Conservation (phyloP, 129 eudicot species). For the Rutidosis leptorrhynchoides region DNA sequence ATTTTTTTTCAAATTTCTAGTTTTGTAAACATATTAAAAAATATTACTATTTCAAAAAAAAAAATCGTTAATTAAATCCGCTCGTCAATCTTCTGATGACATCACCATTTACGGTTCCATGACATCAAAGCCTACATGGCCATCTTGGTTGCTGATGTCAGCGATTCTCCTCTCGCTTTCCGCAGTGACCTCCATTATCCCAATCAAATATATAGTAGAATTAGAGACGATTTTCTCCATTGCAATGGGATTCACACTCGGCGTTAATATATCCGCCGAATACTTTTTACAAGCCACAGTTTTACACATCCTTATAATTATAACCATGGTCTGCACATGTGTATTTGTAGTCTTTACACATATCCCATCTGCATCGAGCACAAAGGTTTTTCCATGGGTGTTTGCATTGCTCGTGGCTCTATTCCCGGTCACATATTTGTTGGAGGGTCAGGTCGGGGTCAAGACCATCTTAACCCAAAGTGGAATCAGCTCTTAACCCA, state of each 20-base stretch:
- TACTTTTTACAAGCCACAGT: constrained; percentile 81
- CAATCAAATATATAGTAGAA: constrained; percentile 83
- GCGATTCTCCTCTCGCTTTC: constrained; percentile 83
- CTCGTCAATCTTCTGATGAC: constrained; percentile 86
- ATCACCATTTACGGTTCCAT: constrained; percentile 91
- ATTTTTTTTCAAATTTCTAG: no score
- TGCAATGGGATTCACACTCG: constrained; percentile 82
- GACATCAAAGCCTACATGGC: constrained; percentile 92
- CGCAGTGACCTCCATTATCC: constrained; percentile 80
- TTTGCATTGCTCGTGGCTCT: constrained; percentile 95
- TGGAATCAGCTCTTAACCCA: no score
- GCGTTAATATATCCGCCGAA: constrained; percentile 83
- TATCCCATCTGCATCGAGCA: constrained; percentile 91
- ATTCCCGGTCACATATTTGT: constrained; percentile 84
- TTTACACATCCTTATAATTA: constrained; percentile 67
- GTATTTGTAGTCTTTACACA: constrained; percentile 91
- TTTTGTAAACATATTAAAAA: no score
- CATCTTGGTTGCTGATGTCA: constrained; percentile 89
- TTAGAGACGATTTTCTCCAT: constrained; percentile 68
- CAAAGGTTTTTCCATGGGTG: constrained; percentile 85
- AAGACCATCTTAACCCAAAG: constrained; percentile 52
- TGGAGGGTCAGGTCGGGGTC: constrained; percentile 88
- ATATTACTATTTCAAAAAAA: no score
- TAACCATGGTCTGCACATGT: constrained; percentile 82
- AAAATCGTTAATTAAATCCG: constrained; percentile 71